Percentiles rank a stretch among this genome's conserved stretches.
Conservation (phyloP, 306 rosid genomes). For the Trifolium pratense region DNA sequence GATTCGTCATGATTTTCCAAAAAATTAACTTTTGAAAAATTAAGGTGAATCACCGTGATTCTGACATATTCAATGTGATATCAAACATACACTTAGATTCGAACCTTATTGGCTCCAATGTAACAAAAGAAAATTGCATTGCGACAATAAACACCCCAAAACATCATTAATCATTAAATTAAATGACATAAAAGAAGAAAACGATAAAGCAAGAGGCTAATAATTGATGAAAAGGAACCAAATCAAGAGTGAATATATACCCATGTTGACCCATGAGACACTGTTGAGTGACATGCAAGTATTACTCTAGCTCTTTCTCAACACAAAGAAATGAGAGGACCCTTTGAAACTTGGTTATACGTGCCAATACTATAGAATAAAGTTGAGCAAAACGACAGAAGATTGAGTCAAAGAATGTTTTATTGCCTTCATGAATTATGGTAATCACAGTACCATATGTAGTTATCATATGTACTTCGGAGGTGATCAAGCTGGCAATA, state of each 20-base stretch:
- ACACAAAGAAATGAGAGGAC: slow-evolving; percentile 3
- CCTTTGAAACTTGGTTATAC: background rate
- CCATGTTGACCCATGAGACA: background rate
- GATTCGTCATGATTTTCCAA: too few relatives aligned
- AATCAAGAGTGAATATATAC: slow-evolving; percentile 1
- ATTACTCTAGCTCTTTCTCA: too few relatives aligned
- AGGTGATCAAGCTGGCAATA: slow-evolving; percentile 4
- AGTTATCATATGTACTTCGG: background rate
- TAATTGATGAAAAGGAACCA: slow-evolving; percentile 42
- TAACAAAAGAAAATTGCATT: background rate
- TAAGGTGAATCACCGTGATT: too few relatives aligned
- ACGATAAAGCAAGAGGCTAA: background rate
- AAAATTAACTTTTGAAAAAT: too few relatives aligned
- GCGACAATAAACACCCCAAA: background rate
- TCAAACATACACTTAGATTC: too few relatives aligned
- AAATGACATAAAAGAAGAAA: background rate
- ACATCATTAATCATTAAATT: too few relatives aligned
- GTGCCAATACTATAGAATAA: slow-evolving; percentile 1
- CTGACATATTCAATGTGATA: too few relatives aligned
- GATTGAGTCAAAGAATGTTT: slow-evolving; percentile 31
- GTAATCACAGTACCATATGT: background rate
- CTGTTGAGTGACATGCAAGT: too few relatives aligned
- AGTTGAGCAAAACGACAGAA: slow-evolving; percentile 4
- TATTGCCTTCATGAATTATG: slow-evolving; percentile 3
- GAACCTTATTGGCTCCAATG: too few relatives aligned